phyloP scores from a whole-genome alignment of 225 moss, liverwort and hornwort species.

The Asterella californica region DNA sequence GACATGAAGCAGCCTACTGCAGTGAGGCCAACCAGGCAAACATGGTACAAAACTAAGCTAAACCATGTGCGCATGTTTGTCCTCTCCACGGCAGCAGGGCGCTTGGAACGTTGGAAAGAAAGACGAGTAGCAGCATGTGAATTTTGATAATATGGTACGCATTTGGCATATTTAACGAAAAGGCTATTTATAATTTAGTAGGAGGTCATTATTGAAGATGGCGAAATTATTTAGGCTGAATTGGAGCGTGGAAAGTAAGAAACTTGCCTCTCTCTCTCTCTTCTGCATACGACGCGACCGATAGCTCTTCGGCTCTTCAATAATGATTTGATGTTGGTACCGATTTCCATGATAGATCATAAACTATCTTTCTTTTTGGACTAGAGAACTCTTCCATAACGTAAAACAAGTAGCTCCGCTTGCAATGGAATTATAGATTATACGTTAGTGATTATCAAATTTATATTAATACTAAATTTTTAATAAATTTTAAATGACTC shows the following conservation, averaged over 20 bases:
- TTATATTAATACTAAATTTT: no score
- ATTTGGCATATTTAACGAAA: neutral
- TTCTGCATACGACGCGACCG: no score
- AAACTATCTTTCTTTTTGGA: neutral
- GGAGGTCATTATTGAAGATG: neutral
- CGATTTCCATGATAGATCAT: no score
- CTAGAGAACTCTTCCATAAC: neutral
- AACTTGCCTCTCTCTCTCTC: no score
- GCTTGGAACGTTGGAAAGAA: neutral
- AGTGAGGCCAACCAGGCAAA: constrained; percentile 1
- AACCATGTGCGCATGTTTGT: constrained; percentile 4
- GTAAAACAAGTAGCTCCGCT: no score
- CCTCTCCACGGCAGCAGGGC: neutral
- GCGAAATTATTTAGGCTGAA: neutral
- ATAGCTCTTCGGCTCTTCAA: no score
- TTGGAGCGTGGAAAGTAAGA: no score
- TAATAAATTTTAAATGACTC: no score
- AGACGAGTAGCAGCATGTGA: neutral
- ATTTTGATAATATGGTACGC: neutral
- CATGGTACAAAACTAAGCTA: neutral
- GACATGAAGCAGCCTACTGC: neutral
- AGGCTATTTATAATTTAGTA: no score
- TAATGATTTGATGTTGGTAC: no score
- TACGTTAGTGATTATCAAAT: no score
- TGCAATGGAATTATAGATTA: no score